Base-by-base conservation (phyloP, 2,329 filamentous ascomycete species). In the Chrysoporthe deuterocubensis region DNA sequence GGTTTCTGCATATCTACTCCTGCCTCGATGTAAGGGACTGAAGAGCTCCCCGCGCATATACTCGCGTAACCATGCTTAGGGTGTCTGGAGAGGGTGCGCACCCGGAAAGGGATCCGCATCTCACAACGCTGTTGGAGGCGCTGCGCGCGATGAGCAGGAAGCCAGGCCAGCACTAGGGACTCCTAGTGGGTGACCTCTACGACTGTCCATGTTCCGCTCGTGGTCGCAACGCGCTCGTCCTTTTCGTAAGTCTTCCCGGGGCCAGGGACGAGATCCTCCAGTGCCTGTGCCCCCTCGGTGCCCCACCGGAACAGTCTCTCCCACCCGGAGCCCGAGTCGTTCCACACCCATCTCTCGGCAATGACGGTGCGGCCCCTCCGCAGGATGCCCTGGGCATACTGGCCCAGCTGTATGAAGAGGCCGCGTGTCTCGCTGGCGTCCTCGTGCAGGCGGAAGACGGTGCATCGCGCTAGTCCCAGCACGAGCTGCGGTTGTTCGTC, bases 271-370 rank as follows among this genome's bases (percentile, higher is more conserved):
- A 69, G 64, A 32, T 59, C 40, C 4, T 43, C 43, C 26, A 69
- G 32, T 18, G 61, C 50, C 3, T 34, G 43, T 11, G 60, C 50
- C 8, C 50, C 18, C n/a, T 40, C 34, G 43, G 56, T 56, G 13
- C 64, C 64, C 11, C 43, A 37, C 32, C 62, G 62, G n/a, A 65
- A 43, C 37, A 46, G 21, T 16, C 58, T 56, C 57, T 62, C 57
- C 67, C 67, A 69, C 7, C 9, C 52, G 48, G 61, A 62, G 37
- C n/a, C 14, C 4, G 9, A n/a, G 26, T 37, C 59, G n/a, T 62
- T 59, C 72, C 80, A 85, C 72, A 81, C 79, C 87, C 87, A 89
- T 65, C 87, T 79, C 80, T 90, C 88, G 1, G 83, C 78, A 26
- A 81, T 78, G 13, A 85, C 73, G 5, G 75, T 72, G 0, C 77